phyloP scores from a whole-genome alignment of 768 basidiomycete genomes.

The Exidia glandulosa region DNA sequence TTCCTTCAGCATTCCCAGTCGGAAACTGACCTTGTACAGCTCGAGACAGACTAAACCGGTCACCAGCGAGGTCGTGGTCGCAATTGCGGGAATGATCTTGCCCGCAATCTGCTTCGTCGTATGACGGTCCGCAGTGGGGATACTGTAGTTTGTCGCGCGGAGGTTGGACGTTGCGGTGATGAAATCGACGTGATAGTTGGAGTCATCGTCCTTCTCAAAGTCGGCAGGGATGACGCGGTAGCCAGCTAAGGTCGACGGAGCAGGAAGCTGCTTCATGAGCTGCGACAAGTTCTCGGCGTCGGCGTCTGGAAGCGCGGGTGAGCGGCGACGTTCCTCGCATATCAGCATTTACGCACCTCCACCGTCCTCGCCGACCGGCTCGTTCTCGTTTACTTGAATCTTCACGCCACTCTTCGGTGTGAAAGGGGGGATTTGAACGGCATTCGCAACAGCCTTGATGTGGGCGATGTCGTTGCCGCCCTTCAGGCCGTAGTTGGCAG shows the following conservation, averaged over 20 bases:
- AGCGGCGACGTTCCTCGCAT: slow-evolving; percentile 5
- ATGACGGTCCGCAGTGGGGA: slow-evolving; percentile 77
- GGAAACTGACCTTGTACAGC: slow-evolving; percentile 75
- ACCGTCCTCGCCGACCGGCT: slow-evolving; percentile 56
- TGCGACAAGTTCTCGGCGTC: slow-evolving; percentile 42
- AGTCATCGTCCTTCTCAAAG: slow-evolving; percentile 98
- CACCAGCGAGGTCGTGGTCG: slow-evolving; percentile 93
- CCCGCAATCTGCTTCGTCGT: slow-evolving; percentile 96
- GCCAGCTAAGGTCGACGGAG: slow-evolving; percentile 88
- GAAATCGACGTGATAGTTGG: slow-evolving; percentile 97
- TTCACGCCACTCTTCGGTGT: slow-evolving; percentile 86
- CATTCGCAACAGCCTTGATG: slow-evolving; percentile 77
- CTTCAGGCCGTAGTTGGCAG: slow-evolving; percentile 93
- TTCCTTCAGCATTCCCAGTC: neutral
- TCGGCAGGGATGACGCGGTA: slow-evolving; percentile 92
- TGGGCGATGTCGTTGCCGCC: slow-evolving; percentile 70
- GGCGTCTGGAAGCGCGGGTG: slow-evolving; percentile 20
- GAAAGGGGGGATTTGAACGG: slow-evolving; percentile 83
- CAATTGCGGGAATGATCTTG: slow-evolving; percentile 98
- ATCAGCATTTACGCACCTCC: slow-evolving; percentile 18
- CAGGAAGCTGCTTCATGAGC: slow-evolving; percentile 60
- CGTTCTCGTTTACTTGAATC: slow-evolving; percentile 87
- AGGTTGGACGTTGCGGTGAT: slow-evolving; percentile 97
- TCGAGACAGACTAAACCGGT: slow-evolving; percentile 95
- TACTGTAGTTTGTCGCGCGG: slow-evolving; percentile 90